Percentiles rank a stretch among this genome's conserved stretches.
Evolutionary conservation across 345 rosid species (phyloP).

Genomic region (Physaria fendleri): DNA sequence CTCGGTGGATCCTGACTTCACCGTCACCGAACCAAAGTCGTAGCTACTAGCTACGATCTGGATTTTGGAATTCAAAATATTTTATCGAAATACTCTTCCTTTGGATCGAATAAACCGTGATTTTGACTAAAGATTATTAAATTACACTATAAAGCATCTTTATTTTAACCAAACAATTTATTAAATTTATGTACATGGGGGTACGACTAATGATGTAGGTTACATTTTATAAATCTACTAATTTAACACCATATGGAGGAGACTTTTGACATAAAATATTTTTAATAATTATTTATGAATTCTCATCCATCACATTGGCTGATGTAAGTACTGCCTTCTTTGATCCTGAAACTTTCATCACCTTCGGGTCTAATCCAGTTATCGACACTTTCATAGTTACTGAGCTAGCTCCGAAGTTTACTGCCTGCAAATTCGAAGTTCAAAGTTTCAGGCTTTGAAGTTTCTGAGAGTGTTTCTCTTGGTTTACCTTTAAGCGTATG

Average conservation of each 20-base stretch:
- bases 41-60: slow-evolving; percentile 46
- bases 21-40: slow-evolving; percentile 33
- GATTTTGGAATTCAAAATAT: neutral
- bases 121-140: slow-evolving; percentile 9
- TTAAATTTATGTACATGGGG: neutral
- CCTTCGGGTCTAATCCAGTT: slow-evolving; percentile 49
- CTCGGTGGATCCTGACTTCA: slow-evolving; percentile 40
- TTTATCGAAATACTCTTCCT: neutral
- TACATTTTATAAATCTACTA: no score
- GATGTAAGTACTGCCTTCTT: slow-evolving; percentile 60
- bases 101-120: slow-evolving; percentile 10
- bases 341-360: slow-evolving; percentile 47
- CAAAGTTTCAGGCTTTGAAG: neutral
- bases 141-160: neutral
- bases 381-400: slow-evolving; percentile 47
- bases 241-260: no score
- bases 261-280: neutral
- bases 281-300: neutral
- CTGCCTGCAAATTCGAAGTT: slow-evolving; percentile 43
- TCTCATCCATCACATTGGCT: slow-evolving; percentile 62
- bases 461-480: neutral
- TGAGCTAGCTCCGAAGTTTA: slow-evolving; percentile 60
- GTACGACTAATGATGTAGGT: neutral
- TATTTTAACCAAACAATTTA: slow-evolving; percentile 8
- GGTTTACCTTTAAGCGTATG: slow-evolving; percentile 55